phyloP scores from a whole-genome alignment of 2,329 filamentous ascomycete genomes.

The Juglanconis oblonga region DNA sequence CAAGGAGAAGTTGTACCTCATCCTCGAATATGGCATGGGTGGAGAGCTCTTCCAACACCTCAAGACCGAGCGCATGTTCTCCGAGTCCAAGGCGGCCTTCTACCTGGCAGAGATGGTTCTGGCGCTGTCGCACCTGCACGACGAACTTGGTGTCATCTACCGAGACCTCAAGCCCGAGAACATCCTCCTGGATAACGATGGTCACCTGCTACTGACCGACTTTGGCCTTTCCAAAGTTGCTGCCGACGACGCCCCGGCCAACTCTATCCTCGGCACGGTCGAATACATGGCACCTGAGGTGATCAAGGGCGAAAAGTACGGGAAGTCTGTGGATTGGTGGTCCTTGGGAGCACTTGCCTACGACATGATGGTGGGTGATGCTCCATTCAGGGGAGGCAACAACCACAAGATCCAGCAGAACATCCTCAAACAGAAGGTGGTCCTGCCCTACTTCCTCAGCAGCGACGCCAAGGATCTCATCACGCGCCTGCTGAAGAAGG shows the following conservation, averaged over 20 bases:
- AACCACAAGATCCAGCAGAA: slow-evolving; percentile 94
- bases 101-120: slow-evolving; percentile 99
- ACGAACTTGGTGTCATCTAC: slow-evolving; percentile 90
- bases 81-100: slow-evolving; percentile 84
- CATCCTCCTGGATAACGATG: slow-evolving; percentile 85
- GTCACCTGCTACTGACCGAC: slow-evolving; percentile 91
- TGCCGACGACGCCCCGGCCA: slow-evolving; percentile 70
- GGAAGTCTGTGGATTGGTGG: slow-evolving; percentile 98
- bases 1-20: slow-evolving; percentile 94
- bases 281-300: slow-evolving; percentile 99
- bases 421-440: slow-evolving; percentile 88
- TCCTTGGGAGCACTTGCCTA: slow-evolving; percentile 89
- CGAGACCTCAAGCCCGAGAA: slow-evolving; percentile 98
- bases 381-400: slow-evolving; percentile 88
- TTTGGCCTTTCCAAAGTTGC: slow-evolving; percentile 96
- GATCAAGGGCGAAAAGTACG: slow-evolving; percentile 82
- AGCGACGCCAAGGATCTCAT: slow-evolving; percentile 93
- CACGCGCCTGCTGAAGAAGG: slow-evolving; percentile 84
- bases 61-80: slow-evolving; percentile 90
- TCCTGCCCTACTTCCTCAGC: slow-evolving; percentile 84
- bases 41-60: slow-evolving; percentile 97
- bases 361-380: slow-evolving; percentile 87
- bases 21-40: slow-evolving; percentile 95
- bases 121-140: slow-evolving; percentile 88
- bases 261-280: slow-evolving; percentile 88